Evolutionary conservation across 225 moss, liverwort and hornwort species (phyloP).

Genomic region (Climacium dendroides): DNA sequence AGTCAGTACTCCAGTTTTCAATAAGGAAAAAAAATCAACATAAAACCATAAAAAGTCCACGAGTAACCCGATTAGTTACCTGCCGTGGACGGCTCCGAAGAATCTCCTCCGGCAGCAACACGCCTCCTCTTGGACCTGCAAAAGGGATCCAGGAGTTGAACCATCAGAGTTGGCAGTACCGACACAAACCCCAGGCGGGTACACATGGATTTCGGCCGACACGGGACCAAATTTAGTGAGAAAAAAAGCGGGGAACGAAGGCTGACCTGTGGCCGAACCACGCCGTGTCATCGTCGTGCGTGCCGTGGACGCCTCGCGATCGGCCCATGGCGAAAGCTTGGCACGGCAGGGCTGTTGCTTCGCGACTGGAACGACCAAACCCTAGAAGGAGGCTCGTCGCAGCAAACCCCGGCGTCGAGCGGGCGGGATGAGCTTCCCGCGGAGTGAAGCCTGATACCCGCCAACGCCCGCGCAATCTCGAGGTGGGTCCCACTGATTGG

Average conservation of each 20-base stretch:
- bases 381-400: background rate
- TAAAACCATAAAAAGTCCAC: background rate
- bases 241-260: background rate
- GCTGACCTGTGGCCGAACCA: slow-evolving; percentile 86
- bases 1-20: background rate
- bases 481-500: background rate
- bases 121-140: slow-evolving; percentile 92
- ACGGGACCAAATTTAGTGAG: background rate
- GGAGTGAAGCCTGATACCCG: background rate
- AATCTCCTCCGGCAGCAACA: slow-evolving; percentile 59
- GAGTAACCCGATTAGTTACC: slow-evolving; percentile 18
- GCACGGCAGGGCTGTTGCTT: background rate
- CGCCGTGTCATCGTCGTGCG: slow-evolving; percentile 78
- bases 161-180: background rate
- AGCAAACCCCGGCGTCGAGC: background rate
- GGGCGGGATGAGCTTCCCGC: slow-evolving; percentile 1
- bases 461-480: background rate
- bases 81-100: slow-evolving; percentile 54
- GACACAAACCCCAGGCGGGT: background rate
- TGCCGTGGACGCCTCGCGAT: slow-evolving; percentile 70
- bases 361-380: slow-evolving; percentile 5
- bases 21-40: background rate
- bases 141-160: background rate
- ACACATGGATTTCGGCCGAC: background rate
- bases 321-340: slow-evolving; percentile 54